A percentile compares a stretch with the other conserved stretches of the same genome.
phyloP scores from a whole-genome alignment of 306 rosid genomes.

The Mimosa pudica region DNA sequence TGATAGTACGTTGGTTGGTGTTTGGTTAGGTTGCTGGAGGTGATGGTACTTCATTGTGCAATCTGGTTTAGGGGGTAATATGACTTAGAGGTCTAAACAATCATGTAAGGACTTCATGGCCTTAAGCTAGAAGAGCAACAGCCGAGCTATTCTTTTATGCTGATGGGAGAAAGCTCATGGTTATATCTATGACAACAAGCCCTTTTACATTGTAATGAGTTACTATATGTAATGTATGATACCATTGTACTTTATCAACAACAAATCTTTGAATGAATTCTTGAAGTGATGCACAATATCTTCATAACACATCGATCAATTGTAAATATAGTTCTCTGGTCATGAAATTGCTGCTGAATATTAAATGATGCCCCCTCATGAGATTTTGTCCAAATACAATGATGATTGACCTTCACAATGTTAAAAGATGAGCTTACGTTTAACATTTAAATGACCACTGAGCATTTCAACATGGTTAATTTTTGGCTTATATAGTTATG shows the following conservation, averaged over 20 bases:
- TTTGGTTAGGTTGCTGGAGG: constrained; percentile 42
- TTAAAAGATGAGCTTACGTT: background rate
- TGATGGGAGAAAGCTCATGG: background rate
- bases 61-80: constrained; percentile 19
- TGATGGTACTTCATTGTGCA: constrained; percentile 10
- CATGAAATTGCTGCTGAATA: background rate
- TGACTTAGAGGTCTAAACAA: constrained; percentile 19
- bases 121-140: background rate
- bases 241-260: too few relatives aligned
- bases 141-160: constrained; percentile 7
- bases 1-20: constrained; percentile 97
- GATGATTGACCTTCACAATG: background rate
- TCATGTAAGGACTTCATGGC: constrained; percentile 11
- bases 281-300: too few relatives aligned
- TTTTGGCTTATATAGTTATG: background rate
- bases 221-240: too few relatives aligned
- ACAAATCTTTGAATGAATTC: too few relatives aligned
- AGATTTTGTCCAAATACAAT: background rate
- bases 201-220: too few relatives aligned
- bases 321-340: constrained; percentile 12
- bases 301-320: background rate
- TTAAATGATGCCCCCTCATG: background rate
- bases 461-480: background rate
- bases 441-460: background rate
- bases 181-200: background rate